Conservation (phyloP, 192 early-diverging fungal species). For the Jimgerdemannia flammicorona region DNA sequence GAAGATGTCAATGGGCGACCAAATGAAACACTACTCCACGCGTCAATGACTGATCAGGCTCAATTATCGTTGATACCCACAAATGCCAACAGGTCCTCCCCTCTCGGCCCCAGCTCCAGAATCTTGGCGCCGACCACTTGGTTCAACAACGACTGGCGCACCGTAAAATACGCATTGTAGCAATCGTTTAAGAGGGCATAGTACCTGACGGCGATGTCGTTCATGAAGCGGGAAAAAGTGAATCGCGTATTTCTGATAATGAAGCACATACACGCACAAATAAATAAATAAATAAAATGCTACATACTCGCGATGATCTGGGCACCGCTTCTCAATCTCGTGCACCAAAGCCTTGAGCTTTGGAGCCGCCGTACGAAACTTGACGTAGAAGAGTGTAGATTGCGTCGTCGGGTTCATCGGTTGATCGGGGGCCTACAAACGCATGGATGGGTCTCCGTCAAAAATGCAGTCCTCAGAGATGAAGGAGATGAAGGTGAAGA, state of each 20-base stretch:
- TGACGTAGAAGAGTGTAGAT: conserved; percentile 64
- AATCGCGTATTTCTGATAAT: neutral
- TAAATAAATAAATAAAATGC: conserved; percentile 1
- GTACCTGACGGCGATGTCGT: conserved; percentile 38
- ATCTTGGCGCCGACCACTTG: conserved; percentile 64
- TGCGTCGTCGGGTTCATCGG: no score
- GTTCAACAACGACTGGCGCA: conserved; percentile 63
- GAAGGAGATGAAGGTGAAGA: neutral
- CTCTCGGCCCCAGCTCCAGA: conserved; percentile 46
- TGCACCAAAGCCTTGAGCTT: conserved; percentile 57
- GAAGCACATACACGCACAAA: no score
- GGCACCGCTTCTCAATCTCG: conserved; percentile 75
- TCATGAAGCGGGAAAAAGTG: neutral
- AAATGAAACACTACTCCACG: no score
- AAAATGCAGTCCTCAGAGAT: neutral
- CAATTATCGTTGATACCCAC: conserved; percentile 41
- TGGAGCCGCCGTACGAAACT: conserved; percentile 69
- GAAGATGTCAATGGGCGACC: no score
- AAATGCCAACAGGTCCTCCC: conserved; percentile 49
- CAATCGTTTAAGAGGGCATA: conserved; percentile 72
- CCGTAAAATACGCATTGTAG: conserved; percentile 67
- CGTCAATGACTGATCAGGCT: no score
- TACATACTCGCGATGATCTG: conserved; percentile 64
- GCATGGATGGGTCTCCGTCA: conserved; percentile 24
- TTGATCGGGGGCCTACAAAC: no score